Evolutionary conservation across 23 red algal species (phyloP).

Genomic region (Agarophyton chilense): DNA sequence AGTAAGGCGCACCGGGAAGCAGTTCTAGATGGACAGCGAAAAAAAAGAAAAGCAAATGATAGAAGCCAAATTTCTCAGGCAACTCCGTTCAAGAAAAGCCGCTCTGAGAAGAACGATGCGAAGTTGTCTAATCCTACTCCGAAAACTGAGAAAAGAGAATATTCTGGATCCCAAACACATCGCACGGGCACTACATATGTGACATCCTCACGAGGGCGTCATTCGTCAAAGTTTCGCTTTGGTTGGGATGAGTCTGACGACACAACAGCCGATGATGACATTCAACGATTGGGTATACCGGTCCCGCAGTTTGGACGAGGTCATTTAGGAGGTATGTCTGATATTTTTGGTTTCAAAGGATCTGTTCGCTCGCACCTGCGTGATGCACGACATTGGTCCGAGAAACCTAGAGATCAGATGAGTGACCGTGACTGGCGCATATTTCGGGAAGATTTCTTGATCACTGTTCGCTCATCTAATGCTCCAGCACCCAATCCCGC

Average conservation of each 20-base stretch:
- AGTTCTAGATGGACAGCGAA: constrained; percentile 15
- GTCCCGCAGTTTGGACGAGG: constrained; percentile 45
- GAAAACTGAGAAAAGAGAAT: not conserved
- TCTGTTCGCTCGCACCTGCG: constrained; percentile 19
- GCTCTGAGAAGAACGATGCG: not conserved
- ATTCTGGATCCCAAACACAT: not conserved
- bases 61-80: not conserved
- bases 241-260: constrained; percentile 95
- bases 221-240: constrained; percentile 74
- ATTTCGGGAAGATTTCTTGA: constrained; percentile 86
- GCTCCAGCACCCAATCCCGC: constrained; percentile 45
- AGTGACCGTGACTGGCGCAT: constrained; percentile 95
- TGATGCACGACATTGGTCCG: constrained; percentile 83
- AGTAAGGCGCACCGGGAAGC: constrained; percentile 67
- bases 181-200: constrained; percentile 26
- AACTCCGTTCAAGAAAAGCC: not conserved
- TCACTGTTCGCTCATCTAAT: constrained; percentile 57
- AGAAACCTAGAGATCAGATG: constrained; percentile 76
- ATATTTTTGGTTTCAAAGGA: constrained; percentile 15
- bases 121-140: not conserved
- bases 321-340: constrained; percentile 46
- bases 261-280: constrained; percentile 60
- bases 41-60: not conserved
- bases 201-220: constrained; percentile 23
- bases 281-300: not conserved